Conservation (phyloP, 352 stramenopile species). For the Elongisporangium prolatum region DNA sequence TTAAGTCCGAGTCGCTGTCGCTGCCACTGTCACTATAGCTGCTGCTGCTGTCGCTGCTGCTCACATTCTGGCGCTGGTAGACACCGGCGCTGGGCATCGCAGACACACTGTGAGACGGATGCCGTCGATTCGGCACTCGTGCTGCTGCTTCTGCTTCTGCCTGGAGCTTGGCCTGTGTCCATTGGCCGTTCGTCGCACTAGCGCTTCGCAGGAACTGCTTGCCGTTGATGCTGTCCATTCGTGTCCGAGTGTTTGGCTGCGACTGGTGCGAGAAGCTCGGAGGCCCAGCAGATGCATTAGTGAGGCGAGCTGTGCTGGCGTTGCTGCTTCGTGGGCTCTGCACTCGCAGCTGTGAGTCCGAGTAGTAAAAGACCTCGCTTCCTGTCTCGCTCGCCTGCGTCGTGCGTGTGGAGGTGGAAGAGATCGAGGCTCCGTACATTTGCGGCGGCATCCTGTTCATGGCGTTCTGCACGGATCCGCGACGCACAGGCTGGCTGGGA, state of each 20-base stretch:
- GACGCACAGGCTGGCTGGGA: conserved; percentile 5
- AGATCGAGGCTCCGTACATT: neutral
- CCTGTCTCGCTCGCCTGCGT: neutral
- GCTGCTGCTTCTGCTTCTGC: neutral
- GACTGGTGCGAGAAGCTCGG: conserved; percentile 11
- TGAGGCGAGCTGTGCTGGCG: conserved; percentile 9
- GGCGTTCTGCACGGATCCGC: neutral
- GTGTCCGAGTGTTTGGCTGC: conserved; percentile 12
- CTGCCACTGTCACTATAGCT: conserved; percentile 6
- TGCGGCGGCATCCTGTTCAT: neutral
- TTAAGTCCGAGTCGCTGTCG: neutral
- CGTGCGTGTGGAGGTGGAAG: neutral
- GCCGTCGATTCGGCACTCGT: neutral
- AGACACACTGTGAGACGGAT: conserved; percentile 7
- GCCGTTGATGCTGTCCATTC: conserved; percentile 11
- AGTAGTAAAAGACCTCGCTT: neutral
- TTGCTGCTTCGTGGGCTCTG: conserved; percentile 18
- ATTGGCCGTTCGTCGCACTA: neutral
- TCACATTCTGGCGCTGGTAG: conserved; percentile 3
- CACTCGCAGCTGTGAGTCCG: neutral
- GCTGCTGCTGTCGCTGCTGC: conserved; percentile 1
- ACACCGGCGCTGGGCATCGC: neutral
- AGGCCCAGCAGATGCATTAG: neutral
- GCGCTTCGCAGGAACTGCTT: conserved; percentile 9
- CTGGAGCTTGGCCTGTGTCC: neutral